These are phyloP conservation scores for Boletales sp. DNA, from an alignment of 768 basidiomycete genomes.

Conservation along the genomic window DNA sequence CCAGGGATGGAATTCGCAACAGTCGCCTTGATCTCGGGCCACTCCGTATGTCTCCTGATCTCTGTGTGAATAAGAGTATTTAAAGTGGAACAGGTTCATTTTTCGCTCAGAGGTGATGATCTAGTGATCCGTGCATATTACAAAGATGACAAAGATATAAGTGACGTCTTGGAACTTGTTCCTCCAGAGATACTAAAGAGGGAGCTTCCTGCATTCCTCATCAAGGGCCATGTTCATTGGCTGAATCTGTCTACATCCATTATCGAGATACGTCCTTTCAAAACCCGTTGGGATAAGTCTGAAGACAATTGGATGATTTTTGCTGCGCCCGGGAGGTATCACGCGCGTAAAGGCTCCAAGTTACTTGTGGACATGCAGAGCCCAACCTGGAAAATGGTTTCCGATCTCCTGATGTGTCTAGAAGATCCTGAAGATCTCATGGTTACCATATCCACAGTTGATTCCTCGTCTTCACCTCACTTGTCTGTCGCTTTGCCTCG, in stretches of 20 bases:
- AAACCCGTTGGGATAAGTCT: not conserved
- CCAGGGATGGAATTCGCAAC: conserved; percentile 15
- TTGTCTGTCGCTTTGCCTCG: not conserved
- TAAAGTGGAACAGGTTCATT: conserved; percentile 9
- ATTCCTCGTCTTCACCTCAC: not conserved
- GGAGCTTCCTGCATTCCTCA: conserved; percentile 17
- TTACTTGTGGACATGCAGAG: conserved; percentile 19
- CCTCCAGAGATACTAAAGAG: conserved; percentile 6
- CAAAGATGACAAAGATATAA: not conserved
- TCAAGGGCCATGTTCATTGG: conserved; percentile 20
- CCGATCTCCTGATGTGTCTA: conserved; percentile 4
- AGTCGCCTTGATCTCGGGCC: not conserved
- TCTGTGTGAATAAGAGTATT: not conserved
- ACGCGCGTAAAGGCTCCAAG: not conserved
- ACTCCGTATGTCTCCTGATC: conserved; percentile 6
- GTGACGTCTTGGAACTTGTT: conserved; percentile 13
- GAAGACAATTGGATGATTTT: conserved; percentile 10
- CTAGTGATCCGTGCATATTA: conserved; percentile 11
- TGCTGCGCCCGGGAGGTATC: not conserved
- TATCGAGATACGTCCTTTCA: conserved; percentile 6
- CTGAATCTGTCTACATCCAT: conserved; percentile 7
- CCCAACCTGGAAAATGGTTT: conserved; percentile 19
- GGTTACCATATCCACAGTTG: conserved; percentile 3
- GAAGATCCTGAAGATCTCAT: conserved; percentile 7
- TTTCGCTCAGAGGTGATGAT: not conserved